These are phyloP conservation scores for Psidium guajava DNA, from an alignment of 345 rosid genomes.

Conservation along the genomic window DNA sequence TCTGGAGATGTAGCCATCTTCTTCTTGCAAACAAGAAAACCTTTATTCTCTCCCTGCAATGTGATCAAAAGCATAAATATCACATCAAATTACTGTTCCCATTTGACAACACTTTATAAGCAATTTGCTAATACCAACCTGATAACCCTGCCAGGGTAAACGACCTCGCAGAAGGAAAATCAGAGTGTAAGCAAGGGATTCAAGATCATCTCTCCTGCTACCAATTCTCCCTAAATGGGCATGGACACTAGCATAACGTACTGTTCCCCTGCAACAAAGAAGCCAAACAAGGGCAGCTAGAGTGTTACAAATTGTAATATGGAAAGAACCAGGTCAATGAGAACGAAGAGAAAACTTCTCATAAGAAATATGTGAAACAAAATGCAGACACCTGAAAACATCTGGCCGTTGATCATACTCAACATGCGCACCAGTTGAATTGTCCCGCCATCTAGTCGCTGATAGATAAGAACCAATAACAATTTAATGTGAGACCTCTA, in stretches of 20 bases:
- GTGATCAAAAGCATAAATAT: not conserved
- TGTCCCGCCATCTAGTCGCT: slow-evolving; percentile 62
- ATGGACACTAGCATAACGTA: slow-evolving; percentile 72
- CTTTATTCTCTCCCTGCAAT: slow-evolving; percentile 59
- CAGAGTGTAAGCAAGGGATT: slow-evolving; percentile 79
- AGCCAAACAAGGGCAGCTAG: not conserved
- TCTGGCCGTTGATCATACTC: slow-evolving; percentile 79
- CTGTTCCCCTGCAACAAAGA: slow-evolving; percentile 47
- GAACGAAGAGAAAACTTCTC: not conserved
- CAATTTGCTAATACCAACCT: slow-evolving; percentile 24
- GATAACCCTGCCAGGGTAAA: slow-evolving; percentile 79
- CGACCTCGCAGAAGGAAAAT: slow-evolving; percentile 70
- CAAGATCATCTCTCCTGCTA: slow-evolving; percentile 74
- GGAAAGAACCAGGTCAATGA: not conserved
- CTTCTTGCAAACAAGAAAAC: slow-evolving; percentile 67
- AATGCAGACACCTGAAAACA: slow-evolving; percentile 45
- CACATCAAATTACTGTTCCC: not conserved
- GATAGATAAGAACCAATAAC: not conserved
- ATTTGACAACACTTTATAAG: not conserved
- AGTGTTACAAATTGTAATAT: not conserved
- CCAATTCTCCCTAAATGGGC: slow-evolving; percentile 76
- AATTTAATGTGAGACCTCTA: not conserved
- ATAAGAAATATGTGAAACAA: not conserved
- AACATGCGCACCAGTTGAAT: slow-evolving; percentile 43
- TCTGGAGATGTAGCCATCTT: slow-evolving; percentile 69